These are phyloP conservation scores for Clonostachys rosea DNA, from an alignment of 2,329 filamentous ascomycete species.

Conservation along the genomic window DNA sequence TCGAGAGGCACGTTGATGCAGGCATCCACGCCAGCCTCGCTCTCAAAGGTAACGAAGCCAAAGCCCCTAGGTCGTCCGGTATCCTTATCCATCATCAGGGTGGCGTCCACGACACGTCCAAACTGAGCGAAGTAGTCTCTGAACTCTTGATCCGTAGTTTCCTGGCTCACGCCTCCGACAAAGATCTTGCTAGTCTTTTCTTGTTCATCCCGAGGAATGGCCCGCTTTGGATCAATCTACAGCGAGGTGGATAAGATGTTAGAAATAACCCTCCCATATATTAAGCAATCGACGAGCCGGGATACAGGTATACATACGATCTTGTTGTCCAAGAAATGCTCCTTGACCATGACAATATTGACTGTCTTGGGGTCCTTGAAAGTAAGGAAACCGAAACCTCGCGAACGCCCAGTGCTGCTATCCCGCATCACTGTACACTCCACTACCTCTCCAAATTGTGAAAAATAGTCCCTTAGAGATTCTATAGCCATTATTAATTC, in stretches of 20 bases:
- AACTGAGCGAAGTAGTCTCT: conserved; percentile 97
- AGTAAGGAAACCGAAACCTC: conserved; percentile 95
- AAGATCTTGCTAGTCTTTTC: conserved; percentile 99
- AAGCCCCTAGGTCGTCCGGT: conserved; percentile 95
- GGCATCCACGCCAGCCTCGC: conserved; percentile 88
- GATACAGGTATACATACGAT: conserved; percentile 63
- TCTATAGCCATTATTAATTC: conserved; percentile 47
- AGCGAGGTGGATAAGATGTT: neutral
- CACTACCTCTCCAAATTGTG: conserved; percentile 93
- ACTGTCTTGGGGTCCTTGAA: conserved; percentile 98
- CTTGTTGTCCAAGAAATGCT: conserved; percentile 96
- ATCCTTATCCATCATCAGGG: conserved; percentile 99
- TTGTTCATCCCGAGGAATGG: conserved; percentile 95
- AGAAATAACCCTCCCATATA: neutral
- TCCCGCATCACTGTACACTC: conserved; percentile 99
- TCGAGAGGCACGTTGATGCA: conserved; percentile 81
- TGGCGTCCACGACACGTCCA: conserved; percentile 92
- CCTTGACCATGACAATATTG: conserved; percentile 99
- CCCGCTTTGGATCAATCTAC: conserved; percentile 95
- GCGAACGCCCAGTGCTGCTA: conserved; percentile 84
- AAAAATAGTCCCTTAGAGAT: conserved; percentile 94
- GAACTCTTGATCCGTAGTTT: conserved; percentile 94
- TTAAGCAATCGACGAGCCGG: neutral
- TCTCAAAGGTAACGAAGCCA: conserved; percentile 97
- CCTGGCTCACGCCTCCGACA: conserved; percentile 94